These are phyloP conservation scores for Acorus gramineus DNA, from an alignment of 106 monocot species.

Conservation along the genomic window DNA sequence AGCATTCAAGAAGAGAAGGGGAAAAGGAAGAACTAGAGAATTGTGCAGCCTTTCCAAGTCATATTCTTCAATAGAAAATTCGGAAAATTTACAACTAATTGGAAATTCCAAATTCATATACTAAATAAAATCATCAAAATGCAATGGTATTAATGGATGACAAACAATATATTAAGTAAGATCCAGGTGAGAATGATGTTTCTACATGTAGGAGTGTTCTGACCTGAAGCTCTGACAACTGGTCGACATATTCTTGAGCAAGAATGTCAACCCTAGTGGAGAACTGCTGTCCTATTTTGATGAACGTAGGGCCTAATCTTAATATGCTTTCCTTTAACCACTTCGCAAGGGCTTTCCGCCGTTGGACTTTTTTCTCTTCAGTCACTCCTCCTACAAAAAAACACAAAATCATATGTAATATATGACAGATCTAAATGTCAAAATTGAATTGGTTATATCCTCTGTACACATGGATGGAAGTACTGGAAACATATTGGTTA, in stretches of 20 bases:
- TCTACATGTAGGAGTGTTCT: slow-evolving; percentile 6
- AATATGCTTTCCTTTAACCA: slow-evolving; percentile 97
- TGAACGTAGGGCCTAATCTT: slow-evolving; percentile 96
- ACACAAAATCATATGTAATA: neutral
- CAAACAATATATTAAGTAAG: no score
- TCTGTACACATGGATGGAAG: no score
- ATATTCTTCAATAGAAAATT: no score
- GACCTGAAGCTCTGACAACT: slow-evolving; percentile 98
- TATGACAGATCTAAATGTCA: neutral
- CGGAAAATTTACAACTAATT: no score
- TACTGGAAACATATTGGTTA: no score
- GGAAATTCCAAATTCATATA: no score
- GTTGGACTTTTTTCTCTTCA: slow-evolving; percentile 67
- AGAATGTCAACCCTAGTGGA: slow-evolving; percentile 99
- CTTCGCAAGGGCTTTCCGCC: slow-evolving; percentile 75
- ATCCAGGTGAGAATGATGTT: neutral
- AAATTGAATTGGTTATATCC: no score
- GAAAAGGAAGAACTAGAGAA: no score
- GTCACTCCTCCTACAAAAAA: slow-evolving; percentile 84
- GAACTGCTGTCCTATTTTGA: slow-evolving; percentile 97
- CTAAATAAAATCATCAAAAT: no score
- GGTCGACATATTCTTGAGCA: slow-evolving; percentile 95
- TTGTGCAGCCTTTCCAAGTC: no score
- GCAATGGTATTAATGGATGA: no score
- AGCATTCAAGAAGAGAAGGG: no score